Conservation (phyloP, 176 grass and related monocot genomes). For the Eragrostis curvula region DNA sequence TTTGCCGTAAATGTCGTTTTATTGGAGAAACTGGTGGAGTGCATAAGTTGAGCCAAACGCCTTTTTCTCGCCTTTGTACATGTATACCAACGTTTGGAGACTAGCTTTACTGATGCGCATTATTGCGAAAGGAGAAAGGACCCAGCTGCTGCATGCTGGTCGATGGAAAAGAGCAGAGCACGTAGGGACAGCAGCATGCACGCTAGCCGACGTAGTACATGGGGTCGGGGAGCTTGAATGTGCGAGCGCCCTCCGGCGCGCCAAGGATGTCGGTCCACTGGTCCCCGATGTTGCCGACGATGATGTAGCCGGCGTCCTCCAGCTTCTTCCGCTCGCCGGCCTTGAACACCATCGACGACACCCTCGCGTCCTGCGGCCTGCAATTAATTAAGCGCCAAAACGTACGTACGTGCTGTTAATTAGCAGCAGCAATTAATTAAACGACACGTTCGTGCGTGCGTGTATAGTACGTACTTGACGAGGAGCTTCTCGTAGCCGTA, state of each 20-base stretch:
- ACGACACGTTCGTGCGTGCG: not conserved
- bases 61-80: not conserved
- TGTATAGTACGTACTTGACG: not conserved
- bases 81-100: not conserved
- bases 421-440: not conserved
- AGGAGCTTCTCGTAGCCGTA: conserved; percentile 11
- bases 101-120: not conserved
- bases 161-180: not conserved
- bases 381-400: no score
- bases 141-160: not conserved
- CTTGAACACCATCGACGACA: conserved; percentile 32
- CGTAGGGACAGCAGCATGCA: no score
- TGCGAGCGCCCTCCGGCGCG: conserved; percentile 29
- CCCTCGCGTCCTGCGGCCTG: not conserved
- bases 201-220: conserved; percentile 51
- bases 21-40: no score
- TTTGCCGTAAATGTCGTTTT: no score
- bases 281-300: conserved; percentile 61
- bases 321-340: conserved; percentile 49
- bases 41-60: not conserved
- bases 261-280: conserved; percentile 71
- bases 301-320: conserved; percentile 34
- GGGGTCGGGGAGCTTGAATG: conserved; percentile 66
- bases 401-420: not conserved
- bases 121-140: not conserved